Evolutionary conservation across 2,329 filamentous ascomycete species (phyloP), one percentile per base, ranked within the genome.

Genomic region (Fusarium setosum): DNA sequence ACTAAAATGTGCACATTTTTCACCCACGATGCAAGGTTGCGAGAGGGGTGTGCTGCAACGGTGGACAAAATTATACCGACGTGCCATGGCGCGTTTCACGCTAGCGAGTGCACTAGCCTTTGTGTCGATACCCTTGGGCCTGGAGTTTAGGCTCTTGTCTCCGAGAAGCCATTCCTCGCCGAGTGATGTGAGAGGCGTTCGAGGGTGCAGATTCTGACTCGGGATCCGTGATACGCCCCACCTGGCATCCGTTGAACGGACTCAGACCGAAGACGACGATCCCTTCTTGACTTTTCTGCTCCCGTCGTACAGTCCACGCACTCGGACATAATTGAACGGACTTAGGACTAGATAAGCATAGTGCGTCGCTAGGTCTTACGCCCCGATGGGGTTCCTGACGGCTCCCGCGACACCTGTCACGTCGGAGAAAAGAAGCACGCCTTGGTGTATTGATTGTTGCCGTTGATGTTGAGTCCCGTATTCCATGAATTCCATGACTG

Each of bases 111-210:
- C 18, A 20, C 47, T 24, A 24, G 8, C n/a, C 15, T 20, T 37
- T 37, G 8, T 37, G 31, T 34, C 31, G 26, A 47, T 29, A 32
- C 26, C 12, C 5, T 23, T 32, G 15, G 9, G 24, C 18, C 47
- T 60, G 54, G 63, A 67, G 63, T 64, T 65, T 64, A 66, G 63
- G 3, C 50, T 48, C 44, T 66, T 63, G 63, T 67, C 50, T 67
- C 63, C 63, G 63, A 60, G 32, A 44, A 21, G 15, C n/a, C 8
- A 8, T 29, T 35, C 42, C 51, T 32, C 20, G 29, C 32, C 26
- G 29, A 26, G 34, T 62, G 52, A 54, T 37, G 58, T 49, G 42
- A 40, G 21, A 57, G 57, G 61, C 61, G 57, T 52, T 51, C 47
- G 20, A 35, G 5, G 31, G 31, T 31, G 31, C 31, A 47, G 40